A percentile compares a stretch with the other conserved stretches of the same genome.
phyloP scores from a whole-genome alignment of 2,329 filamentous ascomycete species.

The Phyllosticta citriasiana region DNA sequence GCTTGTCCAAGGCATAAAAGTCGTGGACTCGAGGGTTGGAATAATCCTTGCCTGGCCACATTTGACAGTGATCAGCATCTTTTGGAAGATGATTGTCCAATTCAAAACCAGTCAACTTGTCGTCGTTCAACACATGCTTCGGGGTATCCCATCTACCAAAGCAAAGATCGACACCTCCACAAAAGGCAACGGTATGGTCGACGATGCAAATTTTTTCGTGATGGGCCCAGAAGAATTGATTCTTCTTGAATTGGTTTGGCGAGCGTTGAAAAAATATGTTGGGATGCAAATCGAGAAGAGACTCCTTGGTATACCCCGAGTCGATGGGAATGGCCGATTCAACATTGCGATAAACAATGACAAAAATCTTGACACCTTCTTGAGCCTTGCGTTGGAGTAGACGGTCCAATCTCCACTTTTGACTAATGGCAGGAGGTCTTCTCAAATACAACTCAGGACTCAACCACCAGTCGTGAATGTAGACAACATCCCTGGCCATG shows the following conservation, averaged over 20 bases:
- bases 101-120: conserved; percentile 93
- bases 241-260: conserved; percentile 96
- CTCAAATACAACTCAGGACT: conserved; percentile 94
- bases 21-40: conserved; percentile 93
- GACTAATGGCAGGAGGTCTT: conserved; percentile 85
- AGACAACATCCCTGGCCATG: conserved; percentile 95
- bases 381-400: conserved; percentile 86
- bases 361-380: conserved; percentile 93
- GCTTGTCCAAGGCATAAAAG: conserved; percentile 85
- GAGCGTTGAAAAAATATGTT: conserved; percentile 95
- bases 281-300: conserved; percentile 84
- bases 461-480: conserved; percentile 99
- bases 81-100: conserved; percentile 54
- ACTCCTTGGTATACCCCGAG: conserved; percentile 96
- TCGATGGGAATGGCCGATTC: conserved; percentile 96
- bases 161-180: conserved; percentile 91
- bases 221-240: conserved; percentile 98
- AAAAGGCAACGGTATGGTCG: conserved; percentile 90
- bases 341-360: conserved; percentile 96
- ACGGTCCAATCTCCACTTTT: conserved; percentile 93
- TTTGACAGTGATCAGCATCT: conserved; percentile 87
- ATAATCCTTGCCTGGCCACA: conserved; percentile 97
- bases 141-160: conserved; percentile 97
- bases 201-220: conserved; percentile 98
- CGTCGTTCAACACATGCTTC: conserved; percentile 80